Conservation (phyloP, 2,329 filamentous ascomycete species). For the Penicillium janthinellum region DNA sequence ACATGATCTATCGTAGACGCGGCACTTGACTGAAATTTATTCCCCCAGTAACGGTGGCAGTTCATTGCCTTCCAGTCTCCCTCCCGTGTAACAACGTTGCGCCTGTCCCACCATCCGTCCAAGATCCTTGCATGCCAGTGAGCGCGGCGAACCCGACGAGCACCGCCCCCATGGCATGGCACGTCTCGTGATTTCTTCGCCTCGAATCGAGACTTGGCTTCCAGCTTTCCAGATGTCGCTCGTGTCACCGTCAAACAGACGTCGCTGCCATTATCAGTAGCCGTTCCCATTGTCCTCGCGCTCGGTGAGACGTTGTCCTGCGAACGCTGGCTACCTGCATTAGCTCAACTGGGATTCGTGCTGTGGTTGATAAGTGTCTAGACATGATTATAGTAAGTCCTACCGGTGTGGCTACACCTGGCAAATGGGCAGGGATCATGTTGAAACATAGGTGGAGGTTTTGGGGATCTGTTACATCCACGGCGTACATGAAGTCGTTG, state of each 20-base stretch:
- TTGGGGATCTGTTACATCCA: too few relatives aligned
- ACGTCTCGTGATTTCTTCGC: constrained; percentile 14
- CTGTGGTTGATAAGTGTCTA: background rate
- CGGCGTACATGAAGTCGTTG: background rate
- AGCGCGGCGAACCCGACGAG: constrained; percentile 1
- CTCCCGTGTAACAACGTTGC: constrained; percentile 16
- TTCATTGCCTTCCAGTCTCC: background rate
- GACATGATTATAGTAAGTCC: background rate
- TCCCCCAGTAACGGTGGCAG: too few relatives aligned
- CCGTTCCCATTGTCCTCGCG: background rate
- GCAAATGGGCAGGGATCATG: background rate
- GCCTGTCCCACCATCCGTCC: constrained; percentile 8
- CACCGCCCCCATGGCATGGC: background rate
- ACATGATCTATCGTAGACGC: too few relatives aligned
- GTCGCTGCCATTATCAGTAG: background rate
- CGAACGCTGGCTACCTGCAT: background rate
- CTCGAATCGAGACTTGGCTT: background rate
- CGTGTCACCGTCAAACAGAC: background rate
- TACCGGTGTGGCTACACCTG: background rate
- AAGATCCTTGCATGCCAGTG: background rate
- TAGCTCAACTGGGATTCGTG: background rate
- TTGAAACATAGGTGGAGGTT: background rate
- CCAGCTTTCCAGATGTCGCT: background rate
- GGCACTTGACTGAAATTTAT: too few relatives aligned
- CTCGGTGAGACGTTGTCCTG: background rate